phyloP scores from a whole-genome alignment of 768 basidiomycete species.

The Kwoniella pini region DNA sequence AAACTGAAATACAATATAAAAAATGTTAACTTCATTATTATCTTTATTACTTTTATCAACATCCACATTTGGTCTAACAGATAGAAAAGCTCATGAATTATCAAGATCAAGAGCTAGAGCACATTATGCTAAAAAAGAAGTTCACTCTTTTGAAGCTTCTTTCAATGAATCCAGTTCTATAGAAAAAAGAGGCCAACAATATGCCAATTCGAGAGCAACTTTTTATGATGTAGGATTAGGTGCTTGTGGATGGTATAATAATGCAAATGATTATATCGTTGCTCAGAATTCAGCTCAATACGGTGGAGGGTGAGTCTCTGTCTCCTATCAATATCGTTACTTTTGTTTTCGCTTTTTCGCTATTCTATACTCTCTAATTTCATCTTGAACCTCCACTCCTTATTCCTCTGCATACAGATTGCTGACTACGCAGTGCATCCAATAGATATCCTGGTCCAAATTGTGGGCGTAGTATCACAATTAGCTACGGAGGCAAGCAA shows the following conservation, averaged over 20 bases:
- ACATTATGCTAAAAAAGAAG: constrained; percentile 12
- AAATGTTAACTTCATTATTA: constrained; percentile 19
- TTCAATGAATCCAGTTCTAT: neutral
- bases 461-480: constrained; percentile 66
- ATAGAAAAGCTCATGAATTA: constrained; percentile 21
- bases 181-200: constrained; percentile 5
- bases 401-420: neutral
- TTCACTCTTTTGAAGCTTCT: neutral
- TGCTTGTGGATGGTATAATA: constrained; percentile 56
- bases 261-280: constrained; percentile 55
- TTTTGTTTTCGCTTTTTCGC: too few relatives aligned
- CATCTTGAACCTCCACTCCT: neutral
- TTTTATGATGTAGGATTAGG: constrained; percentile 59
- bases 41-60: constrained; percentile 25
- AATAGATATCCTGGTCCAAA: constrained; percentile 64
- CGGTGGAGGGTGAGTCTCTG: constrained; percentile 54
- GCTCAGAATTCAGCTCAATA: constrained; percentile 58
- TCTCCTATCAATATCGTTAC: too few relatives aligned
- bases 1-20: neutral
- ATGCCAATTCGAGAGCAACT: constrained; percentile 49
- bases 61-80: constrained; percentile 30
- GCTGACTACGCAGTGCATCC: neutral
- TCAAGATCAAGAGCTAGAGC: constrained; percentile 24
- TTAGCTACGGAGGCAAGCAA: constrained; percentile 65
- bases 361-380: neutral